Evolutionary conservation across 805 yeast species (phyloP).

Genomic region (Torulaspora microellipsoides): DNA sequence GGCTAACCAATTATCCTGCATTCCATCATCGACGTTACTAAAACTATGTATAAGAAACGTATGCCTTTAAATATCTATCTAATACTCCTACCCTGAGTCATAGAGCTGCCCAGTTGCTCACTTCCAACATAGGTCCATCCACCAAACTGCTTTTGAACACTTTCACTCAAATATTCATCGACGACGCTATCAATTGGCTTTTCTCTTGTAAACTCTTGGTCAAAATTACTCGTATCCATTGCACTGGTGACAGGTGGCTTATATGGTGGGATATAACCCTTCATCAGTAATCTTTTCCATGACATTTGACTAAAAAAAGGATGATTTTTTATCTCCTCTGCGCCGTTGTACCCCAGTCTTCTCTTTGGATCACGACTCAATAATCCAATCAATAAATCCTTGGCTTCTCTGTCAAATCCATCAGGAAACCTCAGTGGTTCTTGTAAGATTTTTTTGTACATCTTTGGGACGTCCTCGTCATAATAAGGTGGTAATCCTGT

Average conservation of each 20-base stretch:
- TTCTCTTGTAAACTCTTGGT: conserved; percentile 86
- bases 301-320: conserved; percentile 84
- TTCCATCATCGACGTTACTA: too few species aligned
- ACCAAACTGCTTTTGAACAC: conserved; percentile 97
- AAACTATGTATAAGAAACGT: too few species aligned
- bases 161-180: conserved; percentile 83
- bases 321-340: conserved; percentile 78
- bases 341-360: conserved; percentile 75
- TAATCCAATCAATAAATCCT: conserved; percentile 67
- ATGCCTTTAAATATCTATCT: conserved; percentile 6
- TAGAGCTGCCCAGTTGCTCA: conserved; percentile 40
- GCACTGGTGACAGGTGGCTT: conserved; percentile 86
- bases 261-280: conserved; percentile 92
- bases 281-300: conserved; percentile 77
- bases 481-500: conserved; percentile 97
- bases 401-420: conserved; percentile 81
- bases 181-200: conserved; percentile 94
- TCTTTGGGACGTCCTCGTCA: conserved; percentile 86
- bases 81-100: conserved; percentile 33
- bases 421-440: conserved; percentile 87
- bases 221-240: conserved; percentile 89
- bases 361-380: conserved; percentile 80
- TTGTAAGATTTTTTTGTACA: conserved; percentile 90
- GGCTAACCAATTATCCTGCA: too few species aligned
- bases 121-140: conserved; percentile 96